Evolutionary conservation across 345 rosid species (phyloP).

Genomic region (Geranium brycei): DNA sequence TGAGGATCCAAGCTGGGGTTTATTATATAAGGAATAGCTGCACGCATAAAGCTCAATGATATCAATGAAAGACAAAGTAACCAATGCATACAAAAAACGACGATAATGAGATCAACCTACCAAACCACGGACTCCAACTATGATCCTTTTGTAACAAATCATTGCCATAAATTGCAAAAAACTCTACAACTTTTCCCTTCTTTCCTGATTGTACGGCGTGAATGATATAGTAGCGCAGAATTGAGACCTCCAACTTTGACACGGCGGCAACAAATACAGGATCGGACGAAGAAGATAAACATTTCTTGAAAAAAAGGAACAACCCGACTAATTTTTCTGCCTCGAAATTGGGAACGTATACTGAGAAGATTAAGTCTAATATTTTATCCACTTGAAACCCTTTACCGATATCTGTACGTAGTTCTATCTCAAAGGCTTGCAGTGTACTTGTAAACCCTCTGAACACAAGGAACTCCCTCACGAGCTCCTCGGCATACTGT

Average conservation of each 20-base stretch:
- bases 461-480: constrained; percentile 53
- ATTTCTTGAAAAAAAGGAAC: constrained; percentile 39
- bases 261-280: constrained; percentile 22
- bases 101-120: constrained; percentile 23
- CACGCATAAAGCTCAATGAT: constrained; percentile 6
- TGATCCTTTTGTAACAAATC: constrained; percentile 31
- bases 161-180: constrained; percentile 38
- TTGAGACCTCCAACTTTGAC: constrained; percentile 35
- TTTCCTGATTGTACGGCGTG: constrained; percentile 32
- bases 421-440: constrained; percentile 47
- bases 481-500: constrained; percentile 58
- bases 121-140: constrained; percentile 60
- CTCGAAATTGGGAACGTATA: constrained; percentile 46
- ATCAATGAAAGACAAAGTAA: background rate
- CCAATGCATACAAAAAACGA: background rate
- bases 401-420: constrained; percentile 49
- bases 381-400: constrained; percentile 49
- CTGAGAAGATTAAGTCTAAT: constrained; percentile 40
- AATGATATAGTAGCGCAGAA: constrained; percentile 38
- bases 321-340: constrained; percentile 38
- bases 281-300: constrained; percentile 37
- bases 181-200: constrained; percentile 45
- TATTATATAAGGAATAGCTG: constrained; percentile 54
- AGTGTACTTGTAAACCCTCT: constrained; percentile 51
- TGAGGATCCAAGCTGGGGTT: constrained; percentile 51